Conservation (phyloP, 805 yeast species). For the Candida awuae region DNA sequence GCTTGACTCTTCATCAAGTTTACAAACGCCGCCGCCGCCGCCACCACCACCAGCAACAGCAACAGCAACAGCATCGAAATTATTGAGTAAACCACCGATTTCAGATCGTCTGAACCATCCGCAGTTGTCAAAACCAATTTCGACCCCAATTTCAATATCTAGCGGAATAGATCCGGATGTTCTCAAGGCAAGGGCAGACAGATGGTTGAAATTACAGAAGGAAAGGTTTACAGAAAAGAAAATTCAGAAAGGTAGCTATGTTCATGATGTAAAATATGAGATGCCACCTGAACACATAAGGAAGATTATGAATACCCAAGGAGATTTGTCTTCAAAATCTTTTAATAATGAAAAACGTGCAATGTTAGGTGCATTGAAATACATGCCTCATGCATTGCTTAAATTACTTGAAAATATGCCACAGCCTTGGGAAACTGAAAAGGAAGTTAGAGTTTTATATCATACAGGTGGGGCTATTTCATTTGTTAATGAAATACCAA, state of each 20-base stretch:
- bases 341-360: slow-evolving; percentile 81
- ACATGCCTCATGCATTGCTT: slow-evolving; percentile 89
- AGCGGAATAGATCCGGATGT: not conserved
- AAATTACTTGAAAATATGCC: slow-evolving; percentile 95
- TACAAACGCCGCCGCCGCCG: slow-evolving; percentile 24
- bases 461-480: slow-evolving; percentile 93
- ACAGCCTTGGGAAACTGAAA: slow-evolving; percentile 91
- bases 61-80: not conserved
- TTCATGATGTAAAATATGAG: slow-evolving; percentile 53
- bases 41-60: slow-evolving; percentile 31
- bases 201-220: slow-evolving; percentile 63
- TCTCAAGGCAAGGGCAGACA: slow-evolving; percentile 30
- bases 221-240: slow-evolving; percentile 37
- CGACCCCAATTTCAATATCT: slow-evolving; percentile 12
- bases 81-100: too few relatives aligned
- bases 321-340: slow-evolving; percentile 72
- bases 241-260: slow-evolving; percentile 35
- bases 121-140: slow-evolving; percentile 3
- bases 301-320: slow-evolving; percentile 73
- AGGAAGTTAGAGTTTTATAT: slow-evolving; percentile 81
- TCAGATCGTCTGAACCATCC: too few relatives aligned
- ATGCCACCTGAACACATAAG: slow-evolving; percentile 94
- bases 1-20: not conserved
- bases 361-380: slow-evolving; percentile 84
- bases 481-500: slow-evolving; percentile 84